Evolutionary conservation across 2,329 filamentous ascomycete species (phyloP), one percentile per base, ranked within the genome.

Genomic region (Penicillium capsulatum): DNA sequence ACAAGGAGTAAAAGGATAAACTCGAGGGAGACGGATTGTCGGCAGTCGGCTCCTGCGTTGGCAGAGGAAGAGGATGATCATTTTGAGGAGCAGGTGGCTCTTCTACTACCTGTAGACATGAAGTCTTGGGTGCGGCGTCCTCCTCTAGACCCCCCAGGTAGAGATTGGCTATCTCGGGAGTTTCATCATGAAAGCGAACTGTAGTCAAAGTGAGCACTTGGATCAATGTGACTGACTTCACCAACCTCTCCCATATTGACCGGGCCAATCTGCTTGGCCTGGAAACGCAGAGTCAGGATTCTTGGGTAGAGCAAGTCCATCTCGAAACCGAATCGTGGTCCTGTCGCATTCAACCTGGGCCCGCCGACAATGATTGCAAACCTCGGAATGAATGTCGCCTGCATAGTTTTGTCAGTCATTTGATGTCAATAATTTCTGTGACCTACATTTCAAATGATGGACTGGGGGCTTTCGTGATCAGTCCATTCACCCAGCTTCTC

Each of bases 161-260:
- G 7, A 43, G 34, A 10, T 39, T 40, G 19, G 47, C 37, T 15
- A 50, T 44, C 13, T 48, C 51, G 0, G 29, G 27, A 3, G 55
- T 57, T 34, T 57, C 54, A 32, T 58, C 51, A 24, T 52, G 39
- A 30, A 56, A 57, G 17, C 43, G 39, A 17, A 58, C n/a, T n/a
- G n/a, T n/a, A n/a, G n/a, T n/a, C n/a, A n/a, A n/a, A n/a, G n/a
- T n/a, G n/a, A n/a, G n/a, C n/a, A n/a, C n/a, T n/a, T n/a, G n/a
- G n/a, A n/a, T n/a, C n/a, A n/a, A n/a, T n/a, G n/a, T n/a, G n/a
- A n/a, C n/a, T n/a, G n/a, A n/a, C n/a, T n/a, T n/a, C n/a, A n/a
- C n/a, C n/a, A n/a, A 57, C 55, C 20, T 10, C 44, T 47, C 7
- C 47, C 53, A 32, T 37, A 40, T 4, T 48, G 11, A 15, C 20